Conservation (phyloP, 208 protist genomes). For the Leptomonas pyrrhocoris region DNA sequence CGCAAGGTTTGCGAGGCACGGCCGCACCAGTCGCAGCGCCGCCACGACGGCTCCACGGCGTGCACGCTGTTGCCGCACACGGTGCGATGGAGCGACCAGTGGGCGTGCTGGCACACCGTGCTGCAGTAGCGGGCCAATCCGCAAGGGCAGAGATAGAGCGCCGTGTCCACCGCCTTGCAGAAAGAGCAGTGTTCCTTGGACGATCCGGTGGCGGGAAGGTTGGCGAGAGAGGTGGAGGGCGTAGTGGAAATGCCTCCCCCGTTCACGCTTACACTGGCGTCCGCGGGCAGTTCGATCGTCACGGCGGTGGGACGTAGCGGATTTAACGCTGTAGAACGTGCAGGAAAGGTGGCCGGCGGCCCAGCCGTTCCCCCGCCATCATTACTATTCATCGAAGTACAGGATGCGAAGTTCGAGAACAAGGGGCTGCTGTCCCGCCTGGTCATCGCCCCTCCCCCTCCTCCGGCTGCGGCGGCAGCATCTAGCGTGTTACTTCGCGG, state of each 20-base stretch:
- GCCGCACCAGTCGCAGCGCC: conserved; percentile 28
- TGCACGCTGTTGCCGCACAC: conserved; percentile 23
- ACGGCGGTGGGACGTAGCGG: not conserved
- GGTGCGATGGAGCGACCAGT: conserved; percentile 45
- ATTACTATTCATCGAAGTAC: not conserved
- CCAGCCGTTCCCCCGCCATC: not conserved
- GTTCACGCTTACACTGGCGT: not conserved
- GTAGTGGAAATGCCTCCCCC: not conserved
- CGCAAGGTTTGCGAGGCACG: conserved; percentile 19
- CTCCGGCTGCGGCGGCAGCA: not conserved
- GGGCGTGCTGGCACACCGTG: conserved; percentile 43
- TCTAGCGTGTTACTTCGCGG: not conserved
- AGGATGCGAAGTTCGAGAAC: not conserved
- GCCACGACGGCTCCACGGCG: conserved; percentile 3
- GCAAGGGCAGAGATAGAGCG: conserved; percentile 46
- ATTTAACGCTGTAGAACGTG: not conserved
- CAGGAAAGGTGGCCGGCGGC: not conserved
- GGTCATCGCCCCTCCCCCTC: not conserved
- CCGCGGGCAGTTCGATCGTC: not conserved
- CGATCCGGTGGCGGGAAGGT: not conserved
- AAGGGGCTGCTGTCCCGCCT: not conserved
- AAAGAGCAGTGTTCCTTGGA: conserved; percentile 14
- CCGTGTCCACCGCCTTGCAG: conserved; percentile 26
- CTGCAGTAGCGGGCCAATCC: conserved; percentile 42
- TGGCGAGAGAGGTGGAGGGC: not conserved